phyloP scores from a whole-genome alignment of 192 early-diverging fungal species.

The Spizellomyces sp. region DNA sequence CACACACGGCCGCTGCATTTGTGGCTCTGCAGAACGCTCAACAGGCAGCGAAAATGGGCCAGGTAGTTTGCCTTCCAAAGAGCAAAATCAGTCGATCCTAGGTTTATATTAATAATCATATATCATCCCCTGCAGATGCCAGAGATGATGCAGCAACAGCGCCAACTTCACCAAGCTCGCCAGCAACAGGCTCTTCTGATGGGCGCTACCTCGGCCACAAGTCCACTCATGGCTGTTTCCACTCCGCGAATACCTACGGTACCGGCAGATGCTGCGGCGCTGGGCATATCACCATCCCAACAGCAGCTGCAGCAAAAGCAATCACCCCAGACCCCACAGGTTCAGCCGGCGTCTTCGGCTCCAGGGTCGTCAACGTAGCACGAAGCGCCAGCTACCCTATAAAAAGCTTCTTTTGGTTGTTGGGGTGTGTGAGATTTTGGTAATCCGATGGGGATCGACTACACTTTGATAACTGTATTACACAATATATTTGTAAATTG shows the following conservation, averaged over 20 bases:
- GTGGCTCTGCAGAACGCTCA: constrained; percentile 38
- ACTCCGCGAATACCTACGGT: constrained; percentile 4
- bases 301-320: constrained; percentile 13
- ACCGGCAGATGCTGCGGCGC: background rate
- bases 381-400: too few species aligned
- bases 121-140: background rate
- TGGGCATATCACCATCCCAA: background rate
- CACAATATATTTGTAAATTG: too few species aligned
- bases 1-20: constrained; percentile 37
- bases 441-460: too few species aligned
- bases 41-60: constrained; percentile 33
- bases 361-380: too few species aligned
- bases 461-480: too few species aligned
- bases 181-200: constrained; percentile 12
- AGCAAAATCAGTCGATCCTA: background rate
- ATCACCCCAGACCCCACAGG: too few species aligned
- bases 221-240: background rate
- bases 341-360: too few species aligned
- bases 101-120: background rate
- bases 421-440: too few species aligned
- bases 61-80: constrained; percentile 8
- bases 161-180: constrained; percentile 5
- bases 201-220: constrained; percentile 1
- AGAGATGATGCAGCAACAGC: constrained; percentile 24
- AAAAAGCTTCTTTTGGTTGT: too few species aligned